A percentile compares a stretch with the other conserved stretches of the same genome.
These are phyloP conservation scores for Annona squamosa DNA, from an alignment of 164 flowering plant species.

Conservation along the genomic window DNA sequence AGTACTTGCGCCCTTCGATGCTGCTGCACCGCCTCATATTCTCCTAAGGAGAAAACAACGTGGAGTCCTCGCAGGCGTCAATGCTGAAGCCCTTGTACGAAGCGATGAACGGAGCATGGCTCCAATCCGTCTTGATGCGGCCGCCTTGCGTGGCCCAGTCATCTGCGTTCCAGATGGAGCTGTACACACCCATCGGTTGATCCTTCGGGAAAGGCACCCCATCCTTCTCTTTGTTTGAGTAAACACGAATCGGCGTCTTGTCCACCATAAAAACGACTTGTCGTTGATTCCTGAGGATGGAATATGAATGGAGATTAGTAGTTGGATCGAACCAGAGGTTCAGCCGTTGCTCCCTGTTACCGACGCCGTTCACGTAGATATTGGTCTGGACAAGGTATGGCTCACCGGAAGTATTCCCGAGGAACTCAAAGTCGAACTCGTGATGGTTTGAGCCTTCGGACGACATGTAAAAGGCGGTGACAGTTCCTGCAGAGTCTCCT, in stretches of 20 bases:
- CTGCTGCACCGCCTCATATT: conserved; percentile 42
- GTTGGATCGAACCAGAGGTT: conserved; percentile 94
- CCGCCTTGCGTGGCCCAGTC: conserved; percentile 99
- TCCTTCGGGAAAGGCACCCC: conserved; percentile 78
- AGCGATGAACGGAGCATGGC: conserved; percentile 77
- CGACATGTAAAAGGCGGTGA: conserved; percentile 97
- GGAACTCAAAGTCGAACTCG: conserved; percentile 92
- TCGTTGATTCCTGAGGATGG: conserved; percentile 68
- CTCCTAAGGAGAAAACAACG: conserved; percentile 27
- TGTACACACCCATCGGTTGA: conserved; percentile 94
- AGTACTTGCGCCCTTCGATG: conserved; percentile 33
- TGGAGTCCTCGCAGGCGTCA: conserved; percentile 61
- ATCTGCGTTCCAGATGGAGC: conserved; percentile 99
- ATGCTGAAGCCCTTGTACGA: conserved; percentile 72
- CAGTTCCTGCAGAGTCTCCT: conserved; percentile 98
- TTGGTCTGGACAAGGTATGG: conserved; percentile 88
- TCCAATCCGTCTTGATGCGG: conserved; percentile 81
- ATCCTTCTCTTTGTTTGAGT: conserved; percentile 59
- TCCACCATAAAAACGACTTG: conserved; percentile 86
- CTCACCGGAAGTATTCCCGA: conserved; percentile 87
- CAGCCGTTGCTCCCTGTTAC: conserved; percentile 82
- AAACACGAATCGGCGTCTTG: conserved; percentile 82
- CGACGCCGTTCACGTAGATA: conserved; percentile 82
- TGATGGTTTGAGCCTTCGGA: conserved; percentile 84
- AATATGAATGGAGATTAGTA: conserved; percentile 72